Conservation (phyloP, 1,284 basidiomycete species). For the Meira nashicola region DNA sequence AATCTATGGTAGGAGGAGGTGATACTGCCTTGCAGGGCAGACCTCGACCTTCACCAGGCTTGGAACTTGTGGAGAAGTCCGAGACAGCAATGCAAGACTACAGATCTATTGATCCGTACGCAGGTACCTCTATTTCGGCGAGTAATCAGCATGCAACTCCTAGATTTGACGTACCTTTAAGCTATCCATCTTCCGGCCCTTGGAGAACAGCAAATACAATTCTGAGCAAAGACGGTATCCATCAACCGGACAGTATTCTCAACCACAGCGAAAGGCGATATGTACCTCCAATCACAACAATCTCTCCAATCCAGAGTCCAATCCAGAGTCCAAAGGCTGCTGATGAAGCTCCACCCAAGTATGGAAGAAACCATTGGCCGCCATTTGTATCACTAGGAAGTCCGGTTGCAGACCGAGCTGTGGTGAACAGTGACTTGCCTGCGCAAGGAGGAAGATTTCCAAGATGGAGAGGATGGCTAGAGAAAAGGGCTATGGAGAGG, state of each 20-base stretch:
- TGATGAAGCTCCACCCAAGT: not conserved
- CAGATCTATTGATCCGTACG: not conserved
- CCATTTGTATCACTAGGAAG: not conserved
- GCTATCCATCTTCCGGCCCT: not conserved
- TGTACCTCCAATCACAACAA: not conserved
- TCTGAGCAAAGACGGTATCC: not conserved
- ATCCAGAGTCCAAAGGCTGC: not conserved
- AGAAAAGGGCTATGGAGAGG: slow-evolving; percentile 14
- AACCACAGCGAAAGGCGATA: not conserved
- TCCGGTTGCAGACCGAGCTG: too few species aligned
- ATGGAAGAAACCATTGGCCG: not conserved
- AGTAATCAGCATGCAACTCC: not conserved
- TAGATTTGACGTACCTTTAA: not conserved
- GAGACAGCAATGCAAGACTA: not conserved
- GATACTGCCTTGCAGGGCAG: not conserved
- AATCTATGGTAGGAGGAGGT: too few species aligned
- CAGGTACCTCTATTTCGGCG: not conserved
- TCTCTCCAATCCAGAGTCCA: not conserved
- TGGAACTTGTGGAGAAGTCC: not conserved
- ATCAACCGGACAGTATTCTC: too few species aligned
- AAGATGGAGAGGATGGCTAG: slow-evolving; percentile 12
- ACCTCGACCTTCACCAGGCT: slow-evolving; percentile 1
- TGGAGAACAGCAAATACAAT: not conserved
- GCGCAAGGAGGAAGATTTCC: slow-evolving; percentile 8
- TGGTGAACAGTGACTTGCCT: not conserved